These are phyloP conservation scores for Xylariaceae sp. DNA, from an alignment of 2,329 filamentous ascomycete species.

Conservation along the genomic window DNA sequence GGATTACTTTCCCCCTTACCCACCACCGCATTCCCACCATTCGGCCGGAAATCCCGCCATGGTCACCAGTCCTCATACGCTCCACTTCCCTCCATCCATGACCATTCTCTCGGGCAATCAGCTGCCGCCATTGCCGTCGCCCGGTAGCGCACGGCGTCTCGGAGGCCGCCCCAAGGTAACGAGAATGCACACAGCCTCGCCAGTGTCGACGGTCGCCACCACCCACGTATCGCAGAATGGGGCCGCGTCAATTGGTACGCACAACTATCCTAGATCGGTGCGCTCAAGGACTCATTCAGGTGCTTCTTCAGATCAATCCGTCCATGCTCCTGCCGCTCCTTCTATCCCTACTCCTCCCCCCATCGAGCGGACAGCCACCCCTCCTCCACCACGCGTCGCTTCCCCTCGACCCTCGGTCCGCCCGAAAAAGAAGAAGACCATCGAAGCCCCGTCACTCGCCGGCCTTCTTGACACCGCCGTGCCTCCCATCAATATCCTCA, in stretches of 20 bases:
- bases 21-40: constrained; percentile 26
- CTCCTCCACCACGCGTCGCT: constrained; percentile 40
- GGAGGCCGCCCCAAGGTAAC: constrained; percentile 50
- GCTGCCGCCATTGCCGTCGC: constrained; percentile 75
- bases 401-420: constrained; percentile 48
- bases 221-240: constrained; percentile 34
- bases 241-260: constrained; percentile 35
- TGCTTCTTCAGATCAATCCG: constrained; percentile 50
- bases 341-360: constrained; percentile 47
- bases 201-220: constrained; percentile 55
- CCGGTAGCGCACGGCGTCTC: constrained; percentile 57
- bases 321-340: constrained; percentile 45
- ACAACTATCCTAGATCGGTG: constrained; percentile 39
- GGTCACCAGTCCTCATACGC: constrained; percentile 24
- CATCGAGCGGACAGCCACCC: constrained; percentile 55
- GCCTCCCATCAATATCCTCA: constrained; percentile 93
- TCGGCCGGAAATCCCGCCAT: constrained; percentile 20
- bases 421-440: constrained; percentile 52
- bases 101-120: constrained; percentile 78
- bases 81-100: constrained; percentile 60
- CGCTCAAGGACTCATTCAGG: constrained; percentile 57
- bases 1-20: constrained; percentile 34
- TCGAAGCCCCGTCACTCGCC: constrained; percentile 45
- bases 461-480: constrained; percentile 76
- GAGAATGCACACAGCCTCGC: constrained; percentile 75